Base-by-base conservation (phyloP, 1,139 yeast species). In the Candida tetrigidarum region DNA sequence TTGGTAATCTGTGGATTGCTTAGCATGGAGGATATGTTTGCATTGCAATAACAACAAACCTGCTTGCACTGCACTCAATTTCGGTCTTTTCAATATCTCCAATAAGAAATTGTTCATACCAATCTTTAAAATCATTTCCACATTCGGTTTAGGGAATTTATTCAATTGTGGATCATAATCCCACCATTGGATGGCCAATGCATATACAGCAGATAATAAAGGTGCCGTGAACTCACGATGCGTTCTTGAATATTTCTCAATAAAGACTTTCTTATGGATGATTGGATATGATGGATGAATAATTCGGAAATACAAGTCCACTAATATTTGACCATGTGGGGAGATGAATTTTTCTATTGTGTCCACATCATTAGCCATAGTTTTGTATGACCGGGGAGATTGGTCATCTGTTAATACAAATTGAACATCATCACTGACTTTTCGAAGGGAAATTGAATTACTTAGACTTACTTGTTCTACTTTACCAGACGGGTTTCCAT, bases 171-270 rank as follows among this genome's bases (percentile, higher is more conserved):
- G 86, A 56, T 86, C 93, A 54, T 83, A 83, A 53, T 86, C 91
- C 93, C 93, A 86, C 89, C 92, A 86, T 60, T 85, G 90, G 33
- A 84, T 76, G 0, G 93, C 90, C 44, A 86, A 65, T 3, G 84
- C 82, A 57, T 86, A 86, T 1, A 86, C 90, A 0, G 91, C 84
- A 1, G 93, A 92, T 37, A 86, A 65, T 41, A 86, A 64, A 0
- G 93, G 91, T 0, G 93, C 91, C 46, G 89, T 82, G 53, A 86
- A 80, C 59, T 86, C 95, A 44, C 90, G 71, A 58, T 85, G 90
- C 1, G 93, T 85, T 47, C 93, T 66, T 0, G 88, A 72, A 57
- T 86, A 86, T 60, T 86, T 86, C 55, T 86, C 93, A 51, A 86
- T 62, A 53, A 86, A 86, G 14, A 86, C 92, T 54, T 83, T 81